phyloP scores from a whole-genome alignment of 1,139 yeast species.

The Taphrina wiesneri region DNA sequence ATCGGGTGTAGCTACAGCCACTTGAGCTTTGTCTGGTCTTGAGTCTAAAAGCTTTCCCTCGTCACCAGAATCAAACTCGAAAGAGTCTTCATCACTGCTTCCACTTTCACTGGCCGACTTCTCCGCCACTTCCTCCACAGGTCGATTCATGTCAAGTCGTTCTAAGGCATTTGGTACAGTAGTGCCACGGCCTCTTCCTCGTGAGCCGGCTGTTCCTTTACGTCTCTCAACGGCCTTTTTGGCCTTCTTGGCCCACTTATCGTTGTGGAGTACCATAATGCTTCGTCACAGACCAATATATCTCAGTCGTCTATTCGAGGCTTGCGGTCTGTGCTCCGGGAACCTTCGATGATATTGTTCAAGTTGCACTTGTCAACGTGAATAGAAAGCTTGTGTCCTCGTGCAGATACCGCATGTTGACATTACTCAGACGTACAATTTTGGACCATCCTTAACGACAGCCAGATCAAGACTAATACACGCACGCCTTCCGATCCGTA shows the following conservation, averaged over 20 bases:
- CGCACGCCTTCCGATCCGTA: not conserved
- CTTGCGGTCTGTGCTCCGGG: too few relatives aligned
- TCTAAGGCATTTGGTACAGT: not conserved
- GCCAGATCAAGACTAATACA: not conserved
- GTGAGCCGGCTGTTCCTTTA: not conserved
- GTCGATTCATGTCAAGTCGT: conserved; percentile 4
- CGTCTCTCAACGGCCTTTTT: conserved; percentile 10
- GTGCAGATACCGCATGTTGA: too few relatives aligned
- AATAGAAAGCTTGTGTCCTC: too few relatives aligned
- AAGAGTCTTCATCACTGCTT: not conserved
- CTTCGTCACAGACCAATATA: too few relatives aligned
- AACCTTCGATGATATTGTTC: too few relatives aligned
- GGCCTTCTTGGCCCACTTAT: conserved; percentile 32
- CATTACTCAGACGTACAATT: too few relatives aligned
- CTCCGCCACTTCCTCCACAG: not conserved
- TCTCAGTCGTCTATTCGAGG: not conserved
- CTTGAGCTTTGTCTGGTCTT: not conserved
- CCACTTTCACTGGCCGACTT: not conserved
- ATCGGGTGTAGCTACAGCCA: not conserved
- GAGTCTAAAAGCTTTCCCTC: conserved; percentile 3
- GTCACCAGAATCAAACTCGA: conserved; percentile 19
- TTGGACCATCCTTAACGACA: too few relatives aligned
- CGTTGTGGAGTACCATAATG: conserved; percentile 28
- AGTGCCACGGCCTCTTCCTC: not conserved
- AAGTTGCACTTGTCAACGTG: too few relatives aligned